Evolutionary conservation across 345 rosid species (phyloP).

Genomic region (Combretum micranthum): DNA sequence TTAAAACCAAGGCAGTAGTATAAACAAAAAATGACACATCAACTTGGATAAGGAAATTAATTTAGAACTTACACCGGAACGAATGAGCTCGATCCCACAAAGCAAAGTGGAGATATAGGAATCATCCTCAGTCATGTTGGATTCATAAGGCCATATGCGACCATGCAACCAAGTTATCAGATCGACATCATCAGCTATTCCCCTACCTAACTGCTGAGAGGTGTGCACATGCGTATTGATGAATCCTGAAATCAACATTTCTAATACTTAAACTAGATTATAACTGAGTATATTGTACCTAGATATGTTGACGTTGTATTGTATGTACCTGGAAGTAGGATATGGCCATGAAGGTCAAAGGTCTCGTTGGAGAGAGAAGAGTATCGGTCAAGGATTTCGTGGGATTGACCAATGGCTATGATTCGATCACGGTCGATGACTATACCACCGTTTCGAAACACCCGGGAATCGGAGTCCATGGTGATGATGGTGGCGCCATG

Average conservation of each 20-base stretch:
- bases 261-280: background rate
- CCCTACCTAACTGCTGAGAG: conserved; percentile 65
- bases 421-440: conserved; percentile 34
- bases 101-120: conserved; percentile 60
- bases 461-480: conserved; percentile 37
- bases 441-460: conserved; percentile 47
- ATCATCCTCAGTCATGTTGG: conserved; percentile 55
- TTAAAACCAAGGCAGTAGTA: no score
- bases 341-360: conserved; percentile 46
- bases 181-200: conserved; percentile 65
- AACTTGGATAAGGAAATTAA: no score
- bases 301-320: no score
- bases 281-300: no score
- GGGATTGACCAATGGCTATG: conserved; percentile 49
- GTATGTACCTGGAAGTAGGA: conserved; percentile 60
- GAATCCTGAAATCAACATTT: conserved; percentile 34
- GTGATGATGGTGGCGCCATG: conserved; percentile 47
- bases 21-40: no score
- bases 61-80: conserved; percentile 58
- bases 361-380: conserved; percentile 25
- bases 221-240: conserved; percentile 67
- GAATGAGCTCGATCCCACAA: conserved; percentile 63
- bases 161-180: conserved; percentile 58
- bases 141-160: conserved; percentile 71
- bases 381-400: conserved; percentile 33